These are phyloP conservation scores for Moesziomyces globuligerus DNA, from an alignment of 1,284 basidiomycete genomes.

Conservation along the genomic window DNA sequence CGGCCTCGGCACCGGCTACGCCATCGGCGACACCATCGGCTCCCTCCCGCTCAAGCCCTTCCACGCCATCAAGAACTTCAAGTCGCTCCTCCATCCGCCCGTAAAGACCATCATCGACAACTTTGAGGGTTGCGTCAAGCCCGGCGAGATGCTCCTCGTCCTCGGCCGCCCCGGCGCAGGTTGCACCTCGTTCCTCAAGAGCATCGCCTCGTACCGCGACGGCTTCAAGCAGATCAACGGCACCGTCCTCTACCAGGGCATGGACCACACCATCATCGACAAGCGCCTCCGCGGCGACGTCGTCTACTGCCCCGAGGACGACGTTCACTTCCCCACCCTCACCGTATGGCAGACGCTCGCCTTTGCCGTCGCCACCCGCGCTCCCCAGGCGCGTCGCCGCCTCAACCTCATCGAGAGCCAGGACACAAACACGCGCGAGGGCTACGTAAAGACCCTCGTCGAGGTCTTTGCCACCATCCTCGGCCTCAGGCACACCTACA, in stretches of 20 bases:
- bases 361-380: conserved; percentile 58
- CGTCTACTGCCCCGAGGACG: conserved; percentile 54
- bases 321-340: conserved; percentile 56
- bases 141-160: conserved; percentile 64
- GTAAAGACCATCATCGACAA: conserved; percentile 55
- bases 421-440: conserved; percentile 29
- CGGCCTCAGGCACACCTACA: conserved; percentile 58
- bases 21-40: conserved; percentile 40
- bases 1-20: conserved; percentile 52
- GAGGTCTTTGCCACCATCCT: conserved; percentile 59
- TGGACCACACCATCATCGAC: conserved; percentile 54
- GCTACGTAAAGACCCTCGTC: conserved; percentile 43
- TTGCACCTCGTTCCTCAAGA: conserved; percentile 60
- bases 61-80: conserved; percentile 26
- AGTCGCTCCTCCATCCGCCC: conserved; percentile 35
- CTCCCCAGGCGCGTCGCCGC: conserved; percentile 48
- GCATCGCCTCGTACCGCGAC: conserved; percentile 59
- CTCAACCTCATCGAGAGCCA: conserved; percentile 20
- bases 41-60: conserved; percentile 46
- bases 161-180: conserved; percentile 62
- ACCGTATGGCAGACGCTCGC: conserved; percentile 53
- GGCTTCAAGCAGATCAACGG: conserved; percentile 58
- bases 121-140: conserved; percentile 56
- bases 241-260: conserved; percentile 50
- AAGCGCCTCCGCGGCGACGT: conserved; percentile 52